phyloP scores from a whole-genome alignment of 768 basidiomycete species.

The Gymnopilus junonius region DNA sequence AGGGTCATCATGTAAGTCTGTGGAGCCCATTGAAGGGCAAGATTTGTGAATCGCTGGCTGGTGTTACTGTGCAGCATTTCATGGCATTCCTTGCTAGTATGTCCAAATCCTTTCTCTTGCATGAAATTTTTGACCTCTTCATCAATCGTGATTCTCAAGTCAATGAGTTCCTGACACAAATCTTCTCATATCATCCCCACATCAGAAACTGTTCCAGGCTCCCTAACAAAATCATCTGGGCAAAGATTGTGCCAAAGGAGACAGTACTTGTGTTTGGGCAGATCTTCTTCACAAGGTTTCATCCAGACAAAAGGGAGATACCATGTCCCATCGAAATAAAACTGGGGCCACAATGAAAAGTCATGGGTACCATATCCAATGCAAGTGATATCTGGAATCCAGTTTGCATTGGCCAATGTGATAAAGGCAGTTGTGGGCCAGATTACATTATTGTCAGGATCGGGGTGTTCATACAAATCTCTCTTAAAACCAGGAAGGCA shows the following conservation, averaged over 20 bases:
- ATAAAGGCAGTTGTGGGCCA: not conserved
- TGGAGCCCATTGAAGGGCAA: not conserved
- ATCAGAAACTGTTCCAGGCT: not conserved
- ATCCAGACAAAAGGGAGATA: slow-evolving; percentile 8
- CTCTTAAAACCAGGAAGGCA: not conserved
- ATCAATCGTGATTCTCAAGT: not conserved
- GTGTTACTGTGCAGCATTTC: not conserved
- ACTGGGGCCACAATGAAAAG: slow-evolving; percentile 13
- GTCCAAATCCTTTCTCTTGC: not conserved
- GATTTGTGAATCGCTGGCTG: not conserved
- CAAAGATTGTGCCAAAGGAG: slow-evolving; percentile 5
- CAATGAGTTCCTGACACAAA: not conserved
- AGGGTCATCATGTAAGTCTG: not conserved
- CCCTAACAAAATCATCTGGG: not conserved
- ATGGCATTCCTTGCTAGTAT: not conserved
- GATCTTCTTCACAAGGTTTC: not conserved
- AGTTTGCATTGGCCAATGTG: slow-evolving; percentile 8
- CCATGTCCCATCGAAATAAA: slow-evolving; percentile 3
- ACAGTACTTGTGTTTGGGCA: not conserved
- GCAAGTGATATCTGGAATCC: not conserved
- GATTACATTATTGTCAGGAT: too few relatives aligned
- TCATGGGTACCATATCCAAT: not conserved
- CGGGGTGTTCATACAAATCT: not conserved
- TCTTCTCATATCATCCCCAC: not conserved
- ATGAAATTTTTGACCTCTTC: not conserved